phyloP scores from a whole-genome alignment of 345 rosid genomes.

The Anacardium occidentale region DNA sequence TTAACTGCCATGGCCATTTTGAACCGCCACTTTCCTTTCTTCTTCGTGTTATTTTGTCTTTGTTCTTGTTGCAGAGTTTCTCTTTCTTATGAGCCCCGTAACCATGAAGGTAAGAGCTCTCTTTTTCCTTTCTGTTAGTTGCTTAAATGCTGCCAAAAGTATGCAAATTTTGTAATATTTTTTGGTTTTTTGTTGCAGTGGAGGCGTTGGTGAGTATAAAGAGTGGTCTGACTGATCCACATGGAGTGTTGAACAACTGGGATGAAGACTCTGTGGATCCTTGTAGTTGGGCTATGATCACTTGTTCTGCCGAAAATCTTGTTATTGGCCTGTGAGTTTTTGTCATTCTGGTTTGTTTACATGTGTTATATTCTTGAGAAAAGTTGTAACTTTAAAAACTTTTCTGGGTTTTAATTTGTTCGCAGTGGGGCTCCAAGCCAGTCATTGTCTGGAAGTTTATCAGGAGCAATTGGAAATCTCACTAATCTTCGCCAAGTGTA shows the following conservation, averaged over 20 bases:
- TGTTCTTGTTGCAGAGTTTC: conserved; percentile 26
- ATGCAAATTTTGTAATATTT: background rate
- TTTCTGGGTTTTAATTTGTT: conserved; percentile 25
- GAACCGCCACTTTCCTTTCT: conserved; percentile 26
- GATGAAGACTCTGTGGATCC: conserved; percentile 95
- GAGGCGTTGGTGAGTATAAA: conserved; percentile 71
- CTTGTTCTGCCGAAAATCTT: conserved; percentile 80
- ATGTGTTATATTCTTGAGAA: background rate
- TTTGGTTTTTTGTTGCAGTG: conserved; percentile 43
- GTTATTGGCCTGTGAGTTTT: conserved; percentile 71
- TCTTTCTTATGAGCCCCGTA: conserved; percentile 67
- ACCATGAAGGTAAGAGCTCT: conserved; percentile 67
- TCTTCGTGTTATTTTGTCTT: conserved; percentile 28
- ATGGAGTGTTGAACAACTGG: conserved; percentile 90
- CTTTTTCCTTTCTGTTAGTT: background rate
- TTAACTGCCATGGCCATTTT: conserved; percentile 27
- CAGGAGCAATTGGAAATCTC: conserved; percentile 73
- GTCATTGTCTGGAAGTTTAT: conserved; percentile 80
- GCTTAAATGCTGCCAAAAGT: background rate
- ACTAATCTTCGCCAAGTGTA: conserved; percentile 92
- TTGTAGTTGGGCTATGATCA: conserved; percentile 94
- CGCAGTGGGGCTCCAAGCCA: conserved; percentile 92
- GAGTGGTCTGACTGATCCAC: conserved; percentile 63
- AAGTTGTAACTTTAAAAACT: background rate
- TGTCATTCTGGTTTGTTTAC: background rate